A percentile compares a stretch with the other conserved stretches of the same genome.
These are phyloP conservation scores for Hypoxylon lienhwacheense DNA, from an alignment of 495 filamentous ascomycete species.

Conservation along the genomic window DNA sequence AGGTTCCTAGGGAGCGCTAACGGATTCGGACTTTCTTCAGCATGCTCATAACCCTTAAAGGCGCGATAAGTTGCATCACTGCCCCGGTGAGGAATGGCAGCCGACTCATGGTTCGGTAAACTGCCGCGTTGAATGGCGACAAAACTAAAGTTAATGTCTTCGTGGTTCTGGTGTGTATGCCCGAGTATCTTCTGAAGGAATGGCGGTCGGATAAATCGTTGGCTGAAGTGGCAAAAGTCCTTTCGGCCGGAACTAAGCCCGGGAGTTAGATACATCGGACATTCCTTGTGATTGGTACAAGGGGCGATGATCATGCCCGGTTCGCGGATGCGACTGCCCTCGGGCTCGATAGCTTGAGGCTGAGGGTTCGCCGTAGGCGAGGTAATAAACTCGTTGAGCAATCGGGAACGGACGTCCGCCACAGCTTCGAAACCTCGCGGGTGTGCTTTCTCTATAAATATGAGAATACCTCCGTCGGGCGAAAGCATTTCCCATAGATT, in stretches of 20 bases:
- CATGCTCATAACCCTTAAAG: slow-evolving; percentile 47
- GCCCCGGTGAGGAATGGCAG: slow-evolving; percentile 35
- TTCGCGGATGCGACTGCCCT: slow-evolving; percentile 51
- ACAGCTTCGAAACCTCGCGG: slow-evolving; percentile 91
- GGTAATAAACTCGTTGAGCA: slow-evolving; percentile 75
- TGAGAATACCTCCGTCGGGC: slow-evolving; percentile 80
- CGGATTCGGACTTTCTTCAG: slow-evolving; percentile 49
- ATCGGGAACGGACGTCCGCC: slow-evolving; percentile 73
- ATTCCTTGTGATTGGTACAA: slow-evolving; percentile 86
- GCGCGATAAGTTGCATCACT: slow-evolving; percentile 39
- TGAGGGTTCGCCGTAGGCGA: slow-evolving; percentile 57
- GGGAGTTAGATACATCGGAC: slow-evolving; percentile 79
- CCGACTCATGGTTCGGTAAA: slow-evolving; percentile 47
- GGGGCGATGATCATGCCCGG: slow-evolving; percentile 91
- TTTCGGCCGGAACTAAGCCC: slow-evolving; percentile 71
- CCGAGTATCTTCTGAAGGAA: slow-evolving; percentile 82
- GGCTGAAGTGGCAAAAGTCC: slow-evolving; percentile 89
- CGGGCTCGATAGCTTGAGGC: slow-evolving; percentile 35
- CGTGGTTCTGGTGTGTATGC: slow-evolving; percentile 72
- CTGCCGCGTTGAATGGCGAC: slow-evolving; percentile 79
- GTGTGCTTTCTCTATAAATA: slow-evolving; percentile 88
- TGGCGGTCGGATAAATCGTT: slow-evolving; percentile 80
- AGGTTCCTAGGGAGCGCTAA: slow-evolving; percentile 77
- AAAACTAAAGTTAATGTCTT: slow-evolving; percentile 88
- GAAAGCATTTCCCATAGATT: slow-evolving; percentile 88